Evolutionary conservation across 2,329 filamentous ascomycete species (phyloP).

Genomic region (Diaporthe vexans): DNA sequence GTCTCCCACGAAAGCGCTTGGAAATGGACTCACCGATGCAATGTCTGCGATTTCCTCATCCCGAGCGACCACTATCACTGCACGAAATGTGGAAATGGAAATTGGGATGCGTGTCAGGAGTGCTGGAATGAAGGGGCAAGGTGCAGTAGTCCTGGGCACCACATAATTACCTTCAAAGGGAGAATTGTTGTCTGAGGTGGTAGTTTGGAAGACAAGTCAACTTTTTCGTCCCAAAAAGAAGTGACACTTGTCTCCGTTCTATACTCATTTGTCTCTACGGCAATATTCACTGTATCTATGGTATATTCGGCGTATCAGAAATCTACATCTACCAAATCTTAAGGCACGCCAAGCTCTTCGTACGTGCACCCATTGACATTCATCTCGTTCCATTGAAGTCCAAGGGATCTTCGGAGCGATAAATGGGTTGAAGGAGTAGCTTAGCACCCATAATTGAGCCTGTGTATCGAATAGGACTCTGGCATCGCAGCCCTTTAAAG

Average conservation of each 20-base stretch:
- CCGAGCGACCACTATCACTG: slow-evolving; percentile 16
- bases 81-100: neutral
- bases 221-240: no score
- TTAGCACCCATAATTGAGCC: no score
- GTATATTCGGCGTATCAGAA: no score
- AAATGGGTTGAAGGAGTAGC: no score
- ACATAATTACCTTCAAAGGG: neutral
- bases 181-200: neutral
- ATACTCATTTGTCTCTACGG: neutral
- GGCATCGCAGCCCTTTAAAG: no score
- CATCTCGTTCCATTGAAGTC: no score
- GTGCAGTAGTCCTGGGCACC: slow-evolving; percentile 12
- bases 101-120: slow-evolving; percentile 13
- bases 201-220: neutral
- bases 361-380: no score
- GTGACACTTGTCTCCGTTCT: neutral
- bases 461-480: no score
- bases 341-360: no score
- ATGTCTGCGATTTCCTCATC: slow-evolving; percentile 6
- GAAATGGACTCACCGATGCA: slow-evolving; percentile 11
- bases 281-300: neutral
- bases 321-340: no score
- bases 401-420: no score
- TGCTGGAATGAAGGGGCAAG: slow-evolving; percentile 18
- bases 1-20: slow-evolving; percentile 4